Evolutionary conservation across 1,284 basidiomycete species (phyloP).

Genomic region (Sanguinoderma infundibulare): DNA sequence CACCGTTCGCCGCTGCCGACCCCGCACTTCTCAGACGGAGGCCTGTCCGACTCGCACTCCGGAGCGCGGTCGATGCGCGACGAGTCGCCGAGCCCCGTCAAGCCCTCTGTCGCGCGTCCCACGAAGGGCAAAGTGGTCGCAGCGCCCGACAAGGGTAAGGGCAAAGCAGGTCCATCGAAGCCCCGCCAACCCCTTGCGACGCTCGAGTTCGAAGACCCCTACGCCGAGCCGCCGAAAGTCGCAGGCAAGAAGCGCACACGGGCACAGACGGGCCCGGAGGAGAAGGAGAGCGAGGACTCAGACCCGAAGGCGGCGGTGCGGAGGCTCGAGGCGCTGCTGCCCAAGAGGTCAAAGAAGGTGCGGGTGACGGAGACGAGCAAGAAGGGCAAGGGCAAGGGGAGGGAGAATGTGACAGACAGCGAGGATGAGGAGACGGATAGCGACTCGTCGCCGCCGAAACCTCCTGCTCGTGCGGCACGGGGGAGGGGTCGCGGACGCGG

Average conservation of each 20-base stretch:
- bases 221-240: slow-evolving; percentile 4
- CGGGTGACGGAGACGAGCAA: slow-evolving; percentile 2
- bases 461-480: slow-evolving; percentile 13
- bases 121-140: neutral
- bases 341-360: slow-evolving; percentile 25
- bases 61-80: slow-evolving; percentile 13
- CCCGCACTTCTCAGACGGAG: slow-evolving; percentile 18
- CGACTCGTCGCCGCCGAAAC: slow-evolving; percentile 17
- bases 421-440: slow-evolving; percentile 7
- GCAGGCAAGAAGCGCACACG: slow-evolving; percentile 25
- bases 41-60: slow-evolving; percentile 14
- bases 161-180: slow-evolving; percentile 6
- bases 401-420: slow-evolving; percentile 11
- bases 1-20: slow-evolving; percentile 28
- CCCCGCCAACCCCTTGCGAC: slow-evolving; percentile 14
- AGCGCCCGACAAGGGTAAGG: neutral
- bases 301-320: slow-evolving; percentile 29
- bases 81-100: slow-evolving; percentile 20
- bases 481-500: slow-evolving; percentile 12
- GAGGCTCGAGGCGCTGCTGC: slow-evolving; percentile 33
- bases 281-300: slow-evolving; percentile 19
- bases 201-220: slow-evolving; percentile 17
- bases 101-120: slow-evolving; percentile 9
- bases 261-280: slow-evolving; percentile 15
- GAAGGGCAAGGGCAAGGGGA: slow-evolving; percentile 10